Evolutionary conservation across 306 rosid species (phyloP).

Genomic region (Cucumis sativus): DNA sequence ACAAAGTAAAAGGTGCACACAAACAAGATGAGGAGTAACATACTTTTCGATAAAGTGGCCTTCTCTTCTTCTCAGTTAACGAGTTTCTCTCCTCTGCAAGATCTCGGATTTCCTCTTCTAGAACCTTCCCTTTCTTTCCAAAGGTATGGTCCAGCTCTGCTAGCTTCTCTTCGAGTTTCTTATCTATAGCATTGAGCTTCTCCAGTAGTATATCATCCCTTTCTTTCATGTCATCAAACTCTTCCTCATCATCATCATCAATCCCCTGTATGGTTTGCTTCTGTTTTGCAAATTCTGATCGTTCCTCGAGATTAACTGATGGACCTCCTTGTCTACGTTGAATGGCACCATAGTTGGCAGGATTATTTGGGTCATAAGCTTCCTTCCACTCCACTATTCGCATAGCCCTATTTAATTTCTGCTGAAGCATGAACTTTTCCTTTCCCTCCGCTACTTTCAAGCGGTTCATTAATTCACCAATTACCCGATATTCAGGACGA

Average conservation of each 20-base stretch:
- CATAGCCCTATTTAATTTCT: slow-evolving; percentile 73
- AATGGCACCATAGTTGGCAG: slow-evolving; percentile 69
- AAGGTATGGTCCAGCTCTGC: slow-evolving; percentile 78
- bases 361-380: slow-evolving; percentile 75
- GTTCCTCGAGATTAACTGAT: slow-evolving; percentile 31
- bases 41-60: slow-evolving; percentile 76
- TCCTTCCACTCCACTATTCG: slow-evolving; percentile 81
- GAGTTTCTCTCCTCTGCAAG: slow-evolving; percentile 96
- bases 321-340: slow-evolving; percentile 34
- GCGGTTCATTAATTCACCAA: slow-evolving; percentile 74
- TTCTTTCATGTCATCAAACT: slow-evolving; percentile 89
- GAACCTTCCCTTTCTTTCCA: slow-evolving; percentile 77
- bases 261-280: slow-evolving; percentile 21
- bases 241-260: slow-evolving; percentile 41
- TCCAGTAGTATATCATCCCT: slow-evolving; percentile 60
- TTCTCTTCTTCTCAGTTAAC: slow-evolving; percentile 74
- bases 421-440: slow-evolving; percentile 67
- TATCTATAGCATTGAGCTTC: slow-evolving; percentile 74
- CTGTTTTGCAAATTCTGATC: slow-evolving; percentile 43
- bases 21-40: slow-evolving; percentile 1
- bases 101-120: slow-evolving; percentile 89
- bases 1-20: not conserved
- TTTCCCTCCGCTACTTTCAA: slow-evolving; percentile 67
- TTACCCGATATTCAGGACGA: slow-evolving; percentile 65
- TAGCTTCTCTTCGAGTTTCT: slow-evolving; percentile 73